Conservation (phyloP, 805 yeast species). For the Kregervanrija pseudodelftensis region DNA sequence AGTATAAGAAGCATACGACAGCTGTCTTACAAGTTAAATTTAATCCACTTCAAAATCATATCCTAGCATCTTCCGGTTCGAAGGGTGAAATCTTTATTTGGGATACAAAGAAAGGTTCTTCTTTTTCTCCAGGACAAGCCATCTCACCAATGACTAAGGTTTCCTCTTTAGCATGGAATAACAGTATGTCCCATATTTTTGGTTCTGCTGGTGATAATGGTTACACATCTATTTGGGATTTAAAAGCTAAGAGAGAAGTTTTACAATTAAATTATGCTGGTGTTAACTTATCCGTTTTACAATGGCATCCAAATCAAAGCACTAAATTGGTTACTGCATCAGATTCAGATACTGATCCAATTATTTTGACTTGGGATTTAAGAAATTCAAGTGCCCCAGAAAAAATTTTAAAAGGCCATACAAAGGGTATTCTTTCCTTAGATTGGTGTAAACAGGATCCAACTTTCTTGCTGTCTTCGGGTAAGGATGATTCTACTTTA, state of each 20-base stretch:
- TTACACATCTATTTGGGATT: slow-evolving; percentile 89
- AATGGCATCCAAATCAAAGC: slow-evolving; percentile 91
- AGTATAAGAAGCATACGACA: slow-evolving; percentile 54
- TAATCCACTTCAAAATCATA: slow-evolving; percentile 63
- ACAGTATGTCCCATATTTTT: slow-evolving; percentile 72
- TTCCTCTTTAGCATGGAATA: slow-evolving; percentile 83
- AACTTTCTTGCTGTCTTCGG: slow-evolving; percentile 74
- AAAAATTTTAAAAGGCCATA: slow-evolving; percentile 66
- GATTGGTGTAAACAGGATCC: slow-evolving; percentile 93
- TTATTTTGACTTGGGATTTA: slow-evolving; percentile 86
- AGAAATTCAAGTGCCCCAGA: slow-evolving; percentile 93
- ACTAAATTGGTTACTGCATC: slow-evolving; percentile 87
- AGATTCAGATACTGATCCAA: slow-evolving; percentile 71
- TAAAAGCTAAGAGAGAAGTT: slow-evolving; percentile 81
- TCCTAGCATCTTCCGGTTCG: slow-evolving; percentile 82
- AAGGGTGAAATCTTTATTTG: slow-evolving; percentile 84
- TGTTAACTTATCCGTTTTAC: slow-evolving; percentile 71
- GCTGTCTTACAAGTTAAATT: slow-evolving; percentile 69
- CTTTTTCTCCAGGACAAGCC: slow-evolving; percentile 63
- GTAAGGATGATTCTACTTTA: slow-evolving; percentile 80
- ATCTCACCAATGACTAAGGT: slow-evolving; percentile 79
- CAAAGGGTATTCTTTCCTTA: slow-evolving; percentile 78
- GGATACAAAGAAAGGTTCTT: slow-evolving; percentile 67
- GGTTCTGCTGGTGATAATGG: slow-evolving; percentile 86
- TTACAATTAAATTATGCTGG: slow-evolving; percentile 72